A percentile compares a stretch with the other conserved stretches of the same genome.
phyloP scores from a whole-genome alignment of 805 yeast genomes.

The Cyberlindnera japonica region DNA sequence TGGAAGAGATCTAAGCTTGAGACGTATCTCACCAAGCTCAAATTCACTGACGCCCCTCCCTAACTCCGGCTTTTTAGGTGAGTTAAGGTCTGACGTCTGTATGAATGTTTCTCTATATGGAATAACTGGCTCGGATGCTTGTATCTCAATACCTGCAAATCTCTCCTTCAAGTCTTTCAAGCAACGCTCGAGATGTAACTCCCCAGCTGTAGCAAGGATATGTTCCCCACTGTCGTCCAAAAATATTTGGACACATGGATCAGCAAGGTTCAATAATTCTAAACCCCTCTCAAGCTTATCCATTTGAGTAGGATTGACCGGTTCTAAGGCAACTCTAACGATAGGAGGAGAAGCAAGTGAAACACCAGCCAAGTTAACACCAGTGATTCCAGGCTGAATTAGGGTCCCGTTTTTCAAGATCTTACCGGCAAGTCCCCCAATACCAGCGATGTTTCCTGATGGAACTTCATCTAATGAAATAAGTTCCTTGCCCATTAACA shows the following conservation, averaged over 20 bases:
- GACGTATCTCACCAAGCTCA: constrained; percentile 45
- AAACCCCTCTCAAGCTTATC: constrained; percentile 74
- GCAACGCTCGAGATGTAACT: constrained; percentile 91
- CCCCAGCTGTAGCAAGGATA: constrained; percentile 94
- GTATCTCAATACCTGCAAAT: constrained; percentile 87
- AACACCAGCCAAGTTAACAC: constrained; percentile 75
- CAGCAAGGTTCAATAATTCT: constrained; percentile 76
- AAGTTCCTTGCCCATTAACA: constrained; percentile 91
- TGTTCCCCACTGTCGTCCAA: constrained; percentile 90
- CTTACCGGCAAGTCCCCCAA: constrained; percentile 82
- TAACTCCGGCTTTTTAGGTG: constrained; percentile 40
- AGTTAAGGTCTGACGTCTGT: constrained; percentile 46
- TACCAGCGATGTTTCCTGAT: constrained; percentile 93
- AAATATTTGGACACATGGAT: constrained; percentile 88
- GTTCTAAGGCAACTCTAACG: constrained; percentile 93
- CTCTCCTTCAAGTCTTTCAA: constrained; percentile 84
- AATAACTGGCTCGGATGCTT: constrained; percentile 86
- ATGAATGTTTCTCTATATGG: constrained; percentile 88
- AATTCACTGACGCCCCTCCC: constrained; percentile 51
- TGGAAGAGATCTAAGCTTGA: constrained; percentile 47
- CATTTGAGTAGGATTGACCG: constrained; percentile 80
- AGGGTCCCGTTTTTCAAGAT: constrained; percentile 86
- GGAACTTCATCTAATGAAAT: constrained; percentile 77
- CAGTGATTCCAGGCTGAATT: constrained; percentile 51
- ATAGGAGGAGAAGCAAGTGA: constrained; percentile 82